A percentile compares a stretch with the other conserved stretches of the same genome.
Evolutionary conservation across 768 basidiomycete species (phyloP).

Genomic region (Lactarius quietus): DNA sequence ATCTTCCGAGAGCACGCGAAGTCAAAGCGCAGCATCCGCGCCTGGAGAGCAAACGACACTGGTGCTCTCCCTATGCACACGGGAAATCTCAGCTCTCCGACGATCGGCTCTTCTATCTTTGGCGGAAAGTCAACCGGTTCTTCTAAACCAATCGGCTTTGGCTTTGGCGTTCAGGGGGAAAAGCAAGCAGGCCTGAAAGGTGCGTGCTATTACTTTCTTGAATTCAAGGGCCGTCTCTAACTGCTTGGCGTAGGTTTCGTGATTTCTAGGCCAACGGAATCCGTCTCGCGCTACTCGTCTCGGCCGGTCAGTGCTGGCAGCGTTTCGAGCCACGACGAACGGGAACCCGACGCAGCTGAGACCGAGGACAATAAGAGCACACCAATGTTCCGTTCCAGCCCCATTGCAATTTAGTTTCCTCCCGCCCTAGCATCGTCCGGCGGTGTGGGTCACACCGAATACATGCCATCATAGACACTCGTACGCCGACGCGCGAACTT

Average conservation of each 20-base stretch:
- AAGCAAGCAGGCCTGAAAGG: conserved; percentile 70
- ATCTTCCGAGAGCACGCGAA: conserved; percentile 71
- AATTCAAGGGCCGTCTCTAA: background rate
- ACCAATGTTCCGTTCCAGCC: conserved; percentile 30
- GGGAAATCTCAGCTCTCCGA: conserved; percentile 35
- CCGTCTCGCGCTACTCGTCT: conserved; percentile 50
- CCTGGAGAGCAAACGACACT: conserved; percentile 59
- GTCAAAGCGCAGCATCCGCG: conserved; percentile 58
- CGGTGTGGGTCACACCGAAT: background rate
- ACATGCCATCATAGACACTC: background rate
- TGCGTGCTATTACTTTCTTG: conserved; percentile 30
- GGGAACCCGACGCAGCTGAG: background rate
- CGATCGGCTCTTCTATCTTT: conserved; percentile 32
- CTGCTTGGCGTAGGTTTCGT: conserved; percentile 43
- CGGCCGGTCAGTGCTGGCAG: conserved; percentile 23
- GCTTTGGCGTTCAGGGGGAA: conserved; percentile 81
- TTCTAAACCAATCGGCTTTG: conserved; percentile 47
- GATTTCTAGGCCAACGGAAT: conserved; percentile 55
- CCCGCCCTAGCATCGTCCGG: background rate
- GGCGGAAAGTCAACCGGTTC: conserved; percentile 13
- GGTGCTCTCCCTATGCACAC: conserved; percentile 51
- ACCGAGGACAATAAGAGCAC: background rate
- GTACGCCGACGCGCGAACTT: background rate
- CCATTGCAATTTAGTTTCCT: conserved; percentile 31
- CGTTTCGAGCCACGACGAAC: conserved; percentile 7